Percentiles rank a stretch among this genome's conserved stretches.
Conservation (phyloP, 140 eudicot species). For the Cichorium intybus region DNA sequence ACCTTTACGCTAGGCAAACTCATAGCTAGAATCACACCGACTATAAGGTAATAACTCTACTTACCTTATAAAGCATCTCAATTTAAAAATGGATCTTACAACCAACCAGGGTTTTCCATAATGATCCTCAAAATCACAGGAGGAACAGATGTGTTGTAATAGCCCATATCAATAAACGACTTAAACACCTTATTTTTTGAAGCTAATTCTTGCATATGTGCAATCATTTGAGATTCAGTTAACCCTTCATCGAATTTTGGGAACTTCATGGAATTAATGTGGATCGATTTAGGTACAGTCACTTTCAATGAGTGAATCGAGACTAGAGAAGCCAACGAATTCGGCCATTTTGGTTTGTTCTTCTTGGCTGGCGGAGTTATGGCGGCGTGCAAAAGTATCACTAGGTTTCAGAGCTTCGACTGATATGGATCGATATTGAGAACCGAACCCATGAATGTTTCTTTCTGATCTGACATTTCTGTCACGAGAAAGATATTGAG, state of each 20-base stretch:
- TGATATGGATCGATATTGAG: slow-evolving; percentile 59
- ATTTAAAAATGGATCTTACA: too few relatives aligned
- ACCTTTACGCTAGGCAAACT: too few relatives aligned
- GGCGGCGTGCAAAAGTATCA: slow-evolving; percentile 88
- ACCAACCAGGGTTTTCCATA: slow-evolving; percentile 93
- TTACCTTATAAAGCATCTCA: too few relatives aligned
- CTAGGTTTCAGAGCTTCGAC: slow-evolving; percentile 79
- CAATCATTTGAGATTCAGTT: slow-evolving; percentile 86
- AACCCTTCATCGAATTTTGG: slow-evolving; percentile 71
- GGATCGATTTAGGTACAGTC: too few relatives aligned
- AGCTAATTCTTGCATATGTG: slow-evolving; percentile 77
- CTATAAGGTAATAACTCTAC: too few relatives aligned
- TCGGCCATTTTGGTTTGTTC: too few relatives aligned
- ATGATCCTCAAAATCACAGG: slow-evolving; percentile 84
- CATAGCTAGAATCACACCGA: too few relatives aligned
- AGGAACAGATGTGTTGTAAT: slow-evolving; percentile 79
- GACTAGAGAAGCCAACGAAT: too few relatives aligned
- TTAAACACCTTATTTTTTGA: slow-evolving; percentile 67
- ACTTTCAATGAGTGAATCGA: too few relatives aligned
- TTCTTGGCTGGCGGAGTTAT: slow-evolving; percentile 84
- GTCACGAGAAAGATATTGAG: slow-evolving; percentile 33
- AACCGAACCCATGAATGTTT: slow-evolving; percentile 21
- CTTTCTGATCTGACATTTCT: slow-evolving; percentile 17
- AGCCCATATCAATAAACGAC: slow-evolving; percentile 92
- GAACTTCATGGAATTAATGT: slow-evolving; percentile 60